These are phyloP conservation scores for Baudoinia panamericana DNA, from an alignment of 495 filamentous ascomycete species.

Conservation along the genomic window DNA sequence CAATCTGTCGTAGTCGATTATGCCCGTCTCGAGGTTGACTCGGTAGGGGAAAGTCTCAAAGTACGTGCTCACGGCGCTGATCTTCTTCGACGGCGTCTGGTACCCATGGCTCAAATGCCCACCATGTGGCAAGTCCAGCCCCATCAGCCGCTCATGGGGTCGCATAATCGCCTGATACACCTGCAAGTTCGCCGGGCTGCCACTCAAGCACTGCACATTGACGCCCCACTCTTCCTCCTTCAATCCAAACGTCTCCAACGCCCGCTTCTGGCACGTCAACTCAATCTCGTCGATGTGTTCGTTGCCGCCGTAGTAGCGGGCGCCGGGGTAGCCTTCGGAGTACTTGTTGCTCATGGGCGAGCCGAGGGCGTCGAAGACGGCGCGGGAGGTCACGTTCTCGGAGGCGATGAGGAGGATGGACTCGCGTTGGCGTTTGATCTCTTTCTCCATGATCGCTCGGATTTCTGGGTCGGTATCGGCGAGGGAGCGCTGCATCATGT, in stretches of 20 bases:
- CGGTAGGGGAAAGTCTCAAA: conserved; percentile 37
- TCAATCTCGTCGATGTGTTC: conserved; percentile 97
- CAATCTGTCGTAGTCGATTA: conserved; percentile 86
- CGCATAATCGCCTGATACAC: conserved; percentile 98
- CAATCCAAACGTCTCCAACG: conserved; percentile 80
- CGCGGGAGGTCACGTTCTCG: conserved; percentile 79
- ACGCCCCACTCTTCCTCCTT: conserved; percentile 90
- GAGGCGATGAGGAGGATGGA: conserved; percentile 97
- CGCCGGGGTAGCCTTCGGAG: conserved; percentile 95
- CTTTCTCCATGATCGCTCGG: conserved; percentile 86
- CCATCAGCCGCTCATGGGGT: conserved; percentile 93
- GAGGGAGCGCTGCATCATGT: conserved; percentile 81
- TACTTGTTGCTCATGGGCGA: conserved; percentile 98
- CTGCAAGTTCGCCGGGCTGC: conserved; percentile 91
- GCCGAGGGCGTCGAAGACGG: conserved; percentile 79
- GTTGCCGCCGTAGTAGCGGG: conserved; percentile 98
- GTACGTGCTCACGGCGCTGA: conserved; percentile 34
- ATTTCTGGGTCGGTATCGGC: conserved; percentile 81
- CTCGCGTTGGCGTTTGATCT: conserved; percentile 95
- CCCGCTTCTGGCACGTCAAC: conserved; percentile 88
- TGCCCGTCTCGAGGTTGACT: conserved; percentile 50
- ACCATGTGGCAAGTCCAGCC: conserved; percentile 91
- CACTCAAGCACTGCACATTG: conserved; percentile 91
- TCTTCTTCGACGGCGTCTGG: conserved; percentile 83
- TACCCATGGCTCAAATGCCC: conserved; percentile 98